Percentiles rank a stretch among this genome's conserved stretches.
These are phyloP conservation scores for Vicia villosa DNA, from an alignment of 306 rosid species.

Conservation along the genomic window DNA sequence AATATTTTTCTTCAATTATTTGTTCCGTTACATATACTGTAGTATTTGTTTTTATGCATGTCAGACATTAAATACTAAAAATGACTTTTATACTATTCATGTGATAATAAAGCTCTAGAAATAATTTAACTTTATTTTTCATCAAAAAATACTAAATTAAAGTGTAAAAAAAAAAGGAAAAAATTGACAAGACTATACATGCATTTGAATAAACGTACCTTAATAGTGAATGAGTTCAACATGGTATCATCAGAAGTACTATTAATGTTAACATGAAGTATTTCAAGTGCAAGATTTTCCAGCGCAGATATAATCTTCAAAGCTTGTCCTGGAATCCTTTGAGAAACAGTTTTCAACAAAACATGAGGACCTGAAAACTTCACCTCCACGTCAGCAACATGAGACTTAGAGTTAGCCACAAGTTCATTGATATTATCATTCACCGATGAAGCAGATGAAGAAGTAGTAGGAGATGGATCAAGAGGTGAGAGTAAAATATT, in stretches of 20 bases:
- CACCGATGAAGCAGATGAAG: slow-evolving; percentile 65
- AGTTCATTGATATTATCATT: slow-evolving; percentile 67
- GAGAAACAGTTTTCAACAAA: slow-evolving; percentile 69
- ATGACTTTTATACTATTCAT: too few relatives aligned
- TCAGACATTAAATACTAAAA: too few relatives aligned
- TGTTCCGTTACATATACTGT: too few relatives aligned
- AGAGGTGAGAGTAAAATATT: slow-evolving; percentile 44
- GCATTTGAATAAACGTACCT: slow-evolving; percentile 50
- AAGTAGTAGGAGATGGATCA: slow-evolving; percentile 78
- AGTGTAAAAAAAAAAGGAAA: not conserved
- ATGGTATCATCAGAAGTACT: slow-evolving; percentile 59
- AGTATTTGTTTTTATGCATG: too few relatives aligned
- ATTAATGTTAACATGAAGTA: slow-evolving; percentile 56
- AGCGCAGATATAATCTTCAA: slow-evolving; percentile 65
- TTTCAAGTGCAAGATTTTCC: slow-evolving; percentile 70
- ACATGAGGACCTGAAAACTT: slow-evolving; percentile 83
- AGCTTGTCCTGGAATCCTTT: slow-evolving; percentile 72
- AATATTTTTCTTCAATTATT: too few relatives aligned
- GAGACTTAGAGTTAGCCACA: slow-evolving; percentile 65
- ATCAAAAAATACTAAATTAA: too few relatives aligned
- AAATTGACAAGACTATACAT: not conserved
- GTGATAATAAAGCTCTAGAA: too few relatives aligned
- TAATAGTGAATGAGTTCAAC: slow-evolving; percentile 75
- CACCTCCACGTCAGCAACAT: slow-evolving; percentile 75
- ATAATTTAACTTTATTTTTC: too few relatives aligned